phyloP scores from a whole-genome alignment of 441 rosid genomes.

The Erodium trifolium region DNA sequence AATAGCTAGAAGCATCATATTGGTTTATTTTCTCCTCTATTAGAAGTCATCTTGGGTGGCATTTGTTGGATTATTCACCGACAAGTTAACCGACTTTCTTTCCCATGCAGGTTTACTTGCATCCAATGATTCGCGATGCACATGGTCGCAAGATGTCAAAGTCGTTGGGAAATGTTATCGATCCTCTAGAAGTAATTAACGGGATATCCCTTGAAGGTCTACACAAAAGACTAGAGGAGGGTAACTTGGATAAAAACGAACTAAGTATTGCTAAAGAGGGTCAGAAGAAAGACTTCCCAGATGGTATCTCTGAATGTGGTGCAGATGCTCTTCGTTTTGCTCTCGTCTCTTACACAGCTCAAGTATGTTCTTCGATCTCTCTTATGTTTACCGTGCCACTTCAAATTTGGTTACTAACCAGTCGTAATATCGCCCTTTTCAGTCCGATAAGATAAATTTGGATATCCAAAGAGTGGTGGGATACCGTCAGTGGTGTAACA shows the following conservation, averaged over 20 bases:
- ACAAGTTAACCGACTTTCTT: constrained; percentile 12
- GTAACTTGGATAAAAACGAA: constrained; percentile 79
- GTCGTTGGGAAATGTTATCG: constrained; percentile 89
- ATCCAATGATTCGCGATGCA: constrained; percentile 97
- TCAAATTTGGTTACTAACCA: background rate
- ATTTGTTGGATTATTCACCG: background rate
- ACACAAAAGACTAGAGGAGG: constrained; percentile 75
- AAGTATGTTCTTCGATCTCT: constrained; percentile 41
- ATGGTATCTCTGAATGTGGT: constrained; percentile 95
- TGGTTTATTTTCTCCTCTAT: background rate
- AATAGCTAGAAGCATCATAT: no score
- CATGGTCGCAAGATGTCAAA: constrained; percentile 98
- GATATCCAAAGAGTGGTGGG: constrained; percentile 95
- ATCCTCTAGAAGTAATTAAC: constrained; percentile 87
- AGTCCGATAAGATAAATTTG: constrained; percentile 91
- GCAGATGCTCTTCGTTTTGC: constrained; percentile 98
- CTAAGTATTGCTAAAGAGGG: constrained; percentile 68
- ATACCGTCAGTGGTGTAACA: constrained; percentile 98
- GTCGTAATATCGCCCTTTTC: constrained; percentile 13
- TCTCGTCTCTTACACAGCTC: constrained; percentile 91
- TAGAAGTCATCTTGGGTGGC: background rate
- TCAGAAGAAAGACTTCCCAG: constrained; percentile 73
- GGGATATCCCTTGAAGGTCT: constrained; percentile 84
- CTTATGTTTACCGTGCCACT: background rate
- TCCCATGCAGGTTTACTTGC: constrained; percentile 63